A percentile compares a stretch with the other conserved stretches of the same genome.
Conservation (phyloP, 176 grass and related monocot species). For the Musa itinerans region DNA sequence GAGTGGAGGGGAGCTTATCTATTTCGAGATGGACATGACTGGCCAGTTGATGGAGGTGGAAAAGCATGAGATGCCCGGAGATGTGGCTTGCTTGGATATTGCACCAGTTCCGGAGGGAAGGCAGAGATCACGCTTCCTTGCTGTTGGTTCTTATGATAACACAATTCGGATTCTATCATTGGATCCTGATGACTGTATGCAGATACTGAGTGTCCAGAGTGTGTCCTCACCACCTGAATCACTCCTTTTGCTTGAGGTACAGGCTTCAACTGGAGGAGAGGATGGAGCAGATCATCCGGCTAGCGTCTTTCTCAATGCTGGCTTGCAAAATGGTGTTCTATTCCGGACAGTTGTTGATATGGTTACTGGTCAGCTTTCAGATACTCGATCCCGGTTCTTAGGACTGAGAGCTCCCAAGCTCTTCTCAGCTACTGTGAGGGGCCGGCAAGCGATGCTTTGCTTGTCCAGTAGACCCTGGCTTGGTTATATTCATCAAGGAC, state of each 20-base stretch:
- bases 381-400: slow-evolving; percentile 84
- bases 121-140: slow-evolving; percentile 86
- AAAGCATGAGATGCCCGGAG: slow-evolving; percentile 97
- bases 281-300: slow-evolving; percentile 95
- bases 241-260: slow-evolving; percentile 81
- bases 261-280: slow-evolving; percentile 77
- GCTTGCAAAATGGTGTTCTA: slow-evolving; percentile 94
- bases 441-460: slow-evolving; percentile 90
- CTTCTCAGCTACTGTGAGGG: slow-evolving; percentile 72
- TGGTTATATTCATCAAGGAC: slow-evolving; percentile 95
- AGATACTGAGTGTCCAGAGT: slow-evolving; percentile 75
- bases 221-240: slow-evolving; percentile 87
- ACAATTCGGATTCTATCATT: slow-evolving; percentile 87
- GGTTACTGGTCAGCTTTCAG: slow-evolving; percentile 89
- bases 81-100: slow-evolving; percentile 89
- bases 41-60: slow-evolving; percentile 96
- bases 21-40: slow-evolving; percentile 98
- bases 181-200: slow-evolving; percentile 85
- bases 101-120: slow-evolving; percentile 83
- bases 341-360: slow-evolving; percentile 98
- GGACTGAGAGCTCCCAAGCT: slow-evolving; percentile 83
- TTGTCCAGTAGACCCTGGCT: slow-evolving; percentile 93
- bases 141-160: slow-evolving; percentile 92
- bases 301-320: slow-evolving; percentile 93
- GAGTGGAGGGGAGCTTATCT: slow-evolving; percentile 91